Evolutionary conservation across 805 yeast genomes (phyloP).

Genomic region (Yarrowia osloensis): DNA sequence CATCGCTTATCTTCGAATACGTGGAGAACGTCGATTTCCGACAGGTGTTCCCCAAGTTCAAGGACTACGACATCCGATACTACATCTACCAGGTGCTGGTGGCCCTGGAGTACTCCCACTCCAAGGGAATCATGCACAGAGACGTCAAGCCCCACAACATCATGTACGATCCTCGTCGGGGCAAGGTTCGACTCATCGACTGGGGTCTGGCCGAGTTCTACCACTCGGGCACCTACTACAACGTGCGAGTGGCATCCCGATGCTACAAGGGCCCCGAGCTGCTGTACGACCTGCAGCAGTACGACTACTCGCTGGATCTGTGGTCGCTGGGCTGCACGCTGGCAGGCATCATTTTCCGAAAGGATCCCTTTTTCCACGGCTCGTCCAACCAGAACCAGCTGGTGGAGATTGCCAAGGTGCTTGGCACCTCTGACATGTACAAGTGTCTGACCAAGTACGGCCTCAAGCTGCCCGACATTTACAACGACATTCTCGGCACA

Average conservation of each 20-base stretch:
- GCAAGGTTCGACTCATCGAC: conserved; percentile 73
- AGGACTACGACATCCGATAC: conserved; percentile 71
- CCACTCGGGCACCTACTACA: conserved; percentile 85
- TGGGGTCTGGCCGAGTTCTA: conserved; percentile 96
- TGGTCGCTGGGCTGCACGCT: conserved; percentile 94
- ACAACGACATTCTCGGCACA: conserved; percentile 73
- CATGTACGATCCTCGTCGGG: conserved; percentile 76
- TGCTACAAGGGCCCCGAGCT: conserved; percentile 92
- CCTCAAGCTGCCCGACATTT: conserved; percentile 70
- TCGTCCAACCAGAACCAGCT: conserved; percentile 88
- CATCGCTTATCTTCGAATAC: conserved; percentile 84
- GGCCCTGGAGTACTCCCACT: conserved; percentile 86
- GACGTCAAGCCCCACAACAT: conserved; percentile 94
- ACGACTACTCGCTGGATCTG: conserved; percentile 84
- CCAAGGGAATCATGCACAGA: conserved; percentile 93
- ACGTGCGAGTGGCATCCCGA: conserved; percentile 88
- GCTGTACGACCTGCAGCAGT: conserved; percentile 75
- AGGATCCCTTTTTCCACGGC: conserved; percentile 92
- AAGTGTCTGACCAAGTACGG: conserved; percentile 68
- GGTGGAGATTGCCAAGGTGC: conserved; percentile 83
- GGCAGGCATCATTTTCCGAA: conserved; percentile 83
- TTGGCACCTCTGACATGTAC: conserved; percentile 78
- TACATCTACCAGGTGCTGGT: conserved; percentile 80
- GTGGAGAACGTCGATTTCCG: conserved; percentile 85
- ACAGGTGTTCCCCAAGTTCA: conserved; percentile 77